Evolutionary conservation across 148 eudicot species (phyloP), one percentile per base, ranked within the genome.

Genomic region (Vaccinium darrowii): DNA sequence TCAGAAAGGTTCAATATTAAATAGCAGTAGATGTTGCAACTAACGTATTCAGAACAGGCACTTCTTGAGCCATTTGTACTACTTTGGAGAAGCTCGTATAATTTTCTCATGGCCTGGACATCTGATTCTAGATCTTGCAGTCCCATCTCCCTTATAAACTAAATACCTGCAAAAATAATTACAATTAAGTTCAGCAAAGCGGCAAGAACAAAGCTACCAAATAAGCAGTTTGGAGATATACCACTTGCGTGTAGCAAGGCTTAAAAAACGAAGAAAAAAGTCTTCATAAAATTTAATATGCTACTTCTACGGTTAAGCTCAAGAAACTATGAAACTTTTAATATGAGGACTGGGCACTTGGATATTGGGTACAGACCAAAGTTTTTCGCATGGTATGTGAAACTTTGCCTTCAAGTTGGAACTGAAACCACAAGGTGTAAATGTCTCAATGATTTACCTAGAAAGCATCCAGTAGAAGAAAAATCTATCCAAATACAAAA

Each of bases 81-180:
- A n/a, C n/a, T n/a, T n/a, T n/a, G n/a, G n/a, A n/a, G n/a, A n/a
- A n/a, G n/a, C n/a, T n/a, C n/a, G n/a, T 87, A 87, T 47, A 87
- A 76, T 53, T 83, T 77, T 78, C 81, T 75, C 51, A 87, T 58
- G 79, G 87, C 89, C 19, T 76, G 57, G 75, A 87, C 83, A 87
- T 87, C 82, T 81, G 80, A 87, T 62, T 84, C 56, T 76, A 58
- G 33, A 25, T 76, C 74, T 30, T 82, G 65, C 10, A 53, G 30
- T 51, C 52, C 84, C 84, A 82, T 82, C 50, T 71, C 78, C 49
- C 30, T 5, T 2, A 72, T 53, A 5, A 23, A 69, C 74, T 50
- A n/a, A 50, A 58, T 81, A n/a, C 76, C 84, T 82, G 76, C 51
- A 82, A 27, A 52, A 23, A 25, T 8, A 43, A 67, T 33, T 71